Percentiles rank a stretch among this genome's conserved stretches.
phyloP scores from a whole-genome alignment of 2,329 filamentous ascomycete genomes.

The Phialemoniopsis sp. region DNA sequence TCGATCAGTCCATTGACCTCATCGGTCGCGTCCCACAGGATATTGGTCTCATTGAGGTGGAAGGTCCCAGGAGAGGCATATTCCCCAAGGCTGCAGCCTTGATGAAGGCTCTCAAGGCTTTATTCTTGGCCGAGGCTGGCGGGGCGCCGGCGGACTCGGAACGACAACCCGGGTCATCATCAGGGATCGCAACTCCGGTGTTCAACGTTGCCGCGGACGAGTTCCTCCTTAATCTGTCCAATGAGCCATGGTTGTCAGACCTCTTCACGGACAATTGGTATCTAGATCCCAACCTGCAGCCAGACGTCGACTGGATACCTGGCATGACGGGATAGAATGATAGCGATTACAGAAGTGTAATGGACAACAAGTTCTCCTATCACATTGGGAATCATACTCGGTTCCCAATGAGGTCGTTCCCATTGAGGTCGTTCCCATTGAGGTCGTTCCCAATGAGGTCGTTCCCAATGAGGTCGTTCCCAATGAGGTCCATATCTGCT shows the following conservation, averaged over 20 bases:
- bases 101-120: slow-evolving; percentile 11
- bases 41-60: slow-evolving; percentile 12
- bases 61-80: slow-evolving; percentile 11
- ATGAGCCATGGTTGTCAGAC: slow-evolving; percentile 5
- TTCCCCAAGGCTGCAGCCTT: slow-evolving; percentile 14
- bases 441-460: no score
- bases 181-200: not conserved
- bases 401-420: no score
- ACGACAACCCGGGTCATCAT: not conserved
- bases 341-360: no score
- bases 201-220: not conserved
- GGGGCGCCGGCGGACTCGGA: not conserved
- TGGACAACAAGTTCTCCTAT: no score
- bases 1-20: slow-evolving; percentile 10
- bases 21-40: slow-evolving; percentile 7
- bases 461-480: no score
- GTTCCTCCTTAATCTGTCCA: not conserved
- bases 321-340: no score
- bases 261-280: not conserved
- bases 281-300: no score
- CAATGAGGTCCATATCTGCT: no score
- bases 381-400: no score
- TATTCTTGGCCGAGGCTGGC: slow-evolving; percentile 13
- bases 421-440: no score
- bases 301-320: no score